A percentile compares a stretch with the other conserved stretches of the same genome.
These are phyloP conservation scores for Phlyctochytrium bullatum DNA, from an alignment of 192 early-diverging fungal genomes.

Conservation along the genomic window DNA sequence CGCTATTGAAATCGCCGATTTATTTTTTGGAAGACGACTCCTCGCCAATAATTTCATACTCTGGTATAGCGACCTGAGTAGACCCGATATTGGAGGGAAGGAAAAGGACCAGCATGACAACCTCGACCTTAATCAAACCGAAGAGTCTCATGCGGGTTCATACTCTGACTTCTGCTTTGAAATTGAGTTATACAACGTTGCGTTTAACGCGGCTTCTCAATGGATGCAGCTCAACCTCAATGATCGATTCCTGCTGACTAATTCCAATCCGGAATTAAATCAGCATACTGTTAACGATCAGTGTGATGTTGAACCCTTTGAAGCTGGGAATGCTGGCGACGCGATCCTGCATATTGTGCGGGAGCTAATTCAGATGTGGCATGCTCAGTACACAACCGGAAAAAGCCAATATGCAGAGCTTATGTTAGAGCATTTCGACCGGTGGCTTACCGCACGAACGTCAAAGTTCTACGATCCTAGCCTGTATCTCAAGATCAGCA, in stretches of 20 bases:
- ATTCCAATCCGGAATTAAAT: not conserved
- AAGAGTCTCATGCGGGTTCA: slow-evolving; percentile 72
- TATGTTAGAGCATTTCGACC: slow-evolving; percentile 77
- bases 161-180: slow-evolving; percentile 84
- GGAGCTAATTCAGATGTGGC: slow-evolving; percentile 77
- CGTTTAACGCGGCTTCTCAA: slow-evolving; percentile 80
- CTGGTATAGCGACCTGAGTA: slow-evolving; percentile 83
- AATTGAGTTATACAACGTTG: slow-evolving; percentile 75
- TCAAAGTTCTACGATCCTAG: slow-evolving; percentile 84
- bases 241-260: slow-evolving; percentile 53
- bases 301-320: not conserved
- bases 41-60: slow-evolving; percentile 74
- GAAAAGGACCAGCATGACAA: slow-evolving; percentile 70
- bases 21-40: slow-evolving; percentile 82
- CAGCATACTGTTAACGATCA: not conserved
- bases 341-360: slow-evolving; percentile 68
- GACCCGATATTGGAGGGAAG: slow-evolving; percentile 85
- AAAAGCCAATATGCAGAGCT: slow-evolving; percentile 54
- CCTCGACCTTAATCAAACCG: slow-evolving; percentile 18
- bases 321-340: not conserved
- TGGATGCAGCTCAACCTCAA: slow-evolving; percentile 73
- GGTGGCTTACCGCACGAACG: slow-evolving; percentile 76
- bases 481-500: slow-evolving; percentile 73
- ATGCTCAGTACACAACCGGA: slow-evolving; percentile 61
- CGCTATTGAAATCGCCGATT: slow-evolving; percentile 76